Evolutionary conservation across 2,329 filamentous ascomycete genomes (phyloP), one percentile per base, ranked within the genome.

Genomic region (Aspergillus ochraceoroseus): DNA sequence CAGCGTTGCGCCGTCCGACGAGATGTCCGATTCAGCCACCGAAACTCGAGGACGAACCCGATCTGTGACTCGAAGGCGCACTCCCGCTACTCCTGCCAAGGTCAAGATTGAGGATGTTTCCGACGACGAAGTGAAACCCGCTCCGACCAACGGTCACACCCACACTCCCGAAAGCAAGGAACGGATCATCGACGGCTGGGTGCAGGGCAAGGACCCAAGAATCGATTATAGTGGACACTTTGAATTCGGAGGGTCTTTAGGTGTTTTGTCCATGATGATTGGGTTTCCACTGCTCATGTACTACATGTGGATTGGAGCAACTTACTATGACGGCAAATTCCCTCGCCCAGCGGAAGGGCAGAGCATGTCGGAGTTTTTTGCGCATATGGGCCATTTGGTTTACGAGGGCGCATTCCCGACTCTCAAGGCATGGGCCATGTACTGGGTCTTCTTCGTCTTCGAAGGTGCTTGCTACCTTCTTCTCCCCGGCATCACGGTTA

Each of bases 251-350:
- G 92, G 92, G 43, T 82, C 86, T 2, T 62, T 76, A n/a, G 90
- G 92, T 40, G 83, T 89, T 28, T 68, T 77, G 11, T 72, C 77
- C 52, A 88, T 95, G 79, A 96, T 96, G 87, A 75, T 88, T 48
- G 80, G 84, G 31, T 98, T 96, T 67, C 92, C 92, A n/a, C 48
- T 82, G 25, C 76, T 98, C 55, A 96, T 96, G 90, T 95, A 87
- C 77, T 96, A 95, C 71, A 95, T 98, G 89, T 96, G 89, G 89
- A 82, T 94, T 65, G 92, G 92, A 35, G 85, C 90, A 22, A 89
- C 83, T 34, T 95, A 90, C 70, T 98, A 95, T 69, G 73, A 87
- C 61, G 90, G 90, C 54, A 81, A 85, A 49, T 73, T 94, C 36
- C 92, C 92, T 11, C 68, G 71, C 29, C 85, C 80, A 1, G 68